Base-by-base conservation (phyloP, 2,329 filamentous ascomycete species). In the Pseudopyrenochaeta lycopersici region DNA sequence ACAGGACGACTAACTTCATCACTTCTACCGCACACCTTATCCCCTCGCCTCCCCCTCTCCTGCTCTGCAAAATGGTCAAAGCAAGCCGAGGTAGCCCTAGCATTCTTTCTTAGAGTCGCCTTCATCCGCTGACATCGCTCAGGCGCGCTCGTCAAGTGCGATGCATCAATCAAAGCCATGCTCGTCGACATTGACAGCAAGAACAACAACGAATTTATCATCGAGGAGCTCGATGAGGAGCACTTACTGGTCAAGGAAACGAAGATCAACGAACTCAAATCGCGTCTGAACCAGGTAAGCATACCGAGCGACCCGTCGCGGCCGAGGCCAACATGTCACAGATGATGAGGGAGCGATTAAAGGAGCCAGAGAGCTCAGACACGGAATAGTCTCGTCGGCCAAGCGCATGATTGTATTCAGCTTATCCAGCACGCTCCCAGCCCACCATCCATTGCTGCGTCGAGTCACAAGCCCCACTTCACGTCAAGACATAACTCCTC, bases 81-180 rank as follows among this genome's bases (percentile, higher is more conserved):
- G 83, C 84, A 54, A 83, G 85, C 36, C 78, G 81, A 81, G 84
- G 84, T 84, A 66, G 43, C 15, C 42, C 1, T 10, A 4, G 11
- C n/a, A 18, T 7, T 35, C 27, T 4, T n/a, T 4, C 32, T 20
- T 21, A 39, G 15, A 4, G n/a, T 32, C 36, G 3, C 23, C 6
- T n/a, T 35, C 58, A 9, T 31, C 11, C 12, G 52, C 58, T 58
- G 10, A 62, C 35, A 0, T 0, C 21, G 7, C 2, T 1, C 56
- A 82, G 90, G 90, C 58, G 88, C 91, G 23, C 83, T 94, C 60
- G 87, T 94, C 76, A 86, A 92, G 76, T 92, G 89, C 77, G 90
- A 94, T 72, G 88, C 90, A n/a, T 91, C 89, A 39, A 92, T 94
- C 82, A 93, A 92, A 77, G 90, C 90, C 59, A 92, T 93, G 80